Evolutionary conservation across 192 early-diverging fungal species (phyloP).

Genomic region (Phycomyces nitens): DNA sequence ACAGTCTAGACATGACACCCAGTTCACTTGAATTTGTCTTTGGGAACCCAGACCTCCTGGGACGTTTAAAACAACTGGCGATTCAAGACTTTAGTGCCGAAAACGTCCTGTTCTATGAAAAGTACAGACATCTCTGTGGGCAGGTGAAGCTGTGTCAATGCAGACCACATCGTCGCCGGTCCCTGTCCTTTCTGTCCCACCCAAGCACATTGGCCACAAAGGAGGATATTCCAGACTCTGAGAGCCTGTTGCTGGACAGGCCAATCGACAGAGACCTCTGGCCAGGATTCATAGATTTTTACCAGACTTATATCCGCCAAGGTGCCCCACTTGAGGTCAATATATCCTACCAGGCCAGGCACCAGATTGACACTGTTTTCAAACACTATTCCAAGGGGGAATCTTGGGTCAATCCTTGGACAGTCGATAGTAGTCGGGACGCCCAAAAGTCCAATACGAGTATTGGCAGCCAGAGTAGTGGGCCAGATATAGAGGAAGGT

Average conservation of each 20-base stretch:
- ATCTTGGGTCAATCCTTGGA: neutral
- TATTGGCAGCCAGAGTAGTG: too few species aligned
- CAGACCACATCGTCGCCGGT: neutral
- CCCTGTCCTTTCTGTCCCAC: neutral
- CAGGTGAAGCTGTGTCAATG: neutral
- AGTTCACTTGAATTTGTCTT: constrained; percentile 11
- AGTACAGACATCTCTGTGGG: neutral
- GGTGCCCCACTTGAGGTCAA: constrained; percentile 22
- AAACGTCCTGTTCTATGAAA: constrained; percentile 24
- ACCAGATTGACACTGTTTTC: constrained; percentile 6
- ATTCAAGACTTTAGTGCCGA: constrained; percentile 27
- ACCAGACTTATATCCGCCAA: constrained; percentile 13
- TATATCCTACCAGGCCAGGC: constrained; percentile 12
- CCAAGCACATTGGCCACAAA: neutral
- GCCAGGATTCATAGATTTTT: constrained; percentile 15
- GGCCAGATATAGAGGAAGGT: too few species aligned
- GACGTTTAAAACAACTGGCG: constrained; percentile 4
- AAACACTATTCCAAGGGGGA: neutral
- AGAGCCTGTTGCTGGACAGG: neutral
- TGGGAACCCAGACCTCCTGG: constrained; percentile 3
- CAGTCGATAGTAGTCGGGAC: neutral
- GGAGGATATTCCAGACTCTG: neutral
- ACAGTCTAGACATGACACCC: neutral
- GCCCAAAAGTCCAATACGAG: neutral
- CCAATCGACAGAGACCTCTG: neutral